phyloP scores from a whole-genome alignment of 148 eudicot species.

The Selenicereus undatus region DNA sequence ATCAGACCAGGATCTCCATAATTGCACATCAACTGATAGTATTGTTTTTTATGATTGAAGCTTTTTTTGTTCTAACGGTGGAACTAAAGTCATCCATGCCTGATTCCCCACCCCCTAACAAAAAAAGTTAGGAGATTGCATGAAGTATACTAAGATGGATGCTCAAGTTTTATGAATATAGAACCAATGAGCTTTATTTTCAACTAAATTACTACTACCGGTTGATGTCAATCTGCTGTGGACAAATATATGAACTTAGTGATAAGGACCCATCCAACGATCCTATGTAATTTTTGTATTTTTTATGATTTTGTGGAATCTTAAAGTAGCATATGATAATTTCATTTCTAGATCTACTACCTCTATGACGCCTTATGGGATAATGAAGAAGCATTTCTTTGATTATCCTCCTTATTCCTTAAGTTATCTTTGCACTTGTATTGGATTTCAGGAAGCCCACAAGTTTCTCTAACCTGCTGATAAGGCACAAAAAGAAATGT shows the following conservation, averaged over 20 bases:
- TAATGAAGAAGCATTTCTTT: not conserved
- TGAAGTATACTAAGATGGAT: not conserved
- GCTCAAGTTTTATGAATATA: not conserved
- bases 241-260: not conserved
- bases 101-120: not conserved
- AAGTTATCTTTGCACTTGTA: not conserved
- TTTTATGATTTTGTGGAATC: not conserved
- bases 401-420: not conserved
- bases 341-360: not conserved
- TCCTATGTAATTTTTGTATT: not conserved
- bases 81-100: not conserved
- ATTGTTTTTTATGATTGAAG: too few relatives aligned
- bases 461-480: conserved; percentile 88
- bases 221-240: not conserved
- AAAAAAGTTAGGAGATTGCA: too few relatives aligned
- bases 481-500: conserved; percentile 83
- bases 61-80: too few relatives aligned
- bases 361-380: not conserved
- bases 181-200: not conserved
- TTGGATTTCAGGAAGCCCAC: conserved; percentile 66
- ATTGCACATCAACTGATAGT: too few relatives aligned
- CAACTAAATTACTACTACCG: too few relatives aligned
- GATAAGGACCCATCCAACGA: not conserved
- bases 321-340: not conserved
- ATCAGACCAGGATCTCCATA: too few relatives aligned